Evolutionary conservation across 441 rosid genomes (phyloP).

Genomic region (Bocquillonia castaneifolia): DNA sequence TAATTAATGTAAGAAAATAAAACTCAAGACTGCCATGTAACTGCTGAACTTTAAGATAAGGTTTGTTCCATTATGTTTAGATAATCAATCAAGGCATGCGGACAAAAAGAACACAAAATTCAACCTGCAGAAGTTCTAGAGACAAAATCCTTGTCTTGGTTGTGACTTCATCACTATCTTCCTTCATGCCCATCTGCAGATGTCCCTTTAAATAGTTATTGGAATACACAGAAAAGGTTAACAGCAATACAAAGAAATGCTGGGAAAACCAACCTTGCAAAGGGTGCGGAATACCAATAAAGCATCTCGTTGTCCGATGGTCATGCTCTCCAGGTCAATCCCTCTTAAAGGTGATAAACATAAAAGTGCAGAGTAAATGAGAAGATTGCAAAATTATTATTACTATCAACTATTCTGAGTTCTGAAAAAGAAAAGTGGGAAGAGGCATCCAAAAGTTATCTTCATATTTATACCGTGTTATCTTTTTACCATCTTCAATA

Average conservation of each 20-base stretch:
- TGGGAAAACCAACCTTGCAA: constrained; percentile 75
- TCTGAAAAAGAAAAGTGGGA: constrained; percentile 18
- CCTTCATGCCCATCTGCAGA: constrained; percentile 98
- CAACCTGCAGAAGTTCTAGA: constrained; percentile 98
- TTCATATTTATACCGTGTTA: constrained; percentile 57
- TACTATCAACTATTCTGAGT: neutral
- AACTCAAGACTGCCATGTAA: neutral
- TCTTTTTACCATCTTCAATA: constrained; percentile 94
- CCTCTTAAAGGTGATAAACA: constrained; percentile 48
- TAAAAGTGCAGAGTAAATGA: constrained; percentile 17
- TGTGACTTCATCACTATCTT: constrained; percentile 93
- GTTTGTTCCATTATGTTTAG: constrained; percentile 5
- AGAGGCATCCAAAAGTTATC: constrained; percentile 15
- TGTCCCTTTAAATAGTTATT: constrained; percentile 19
- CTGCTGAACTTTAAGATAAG: constrained; percentile 3
- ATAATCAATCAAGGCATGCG: constrained; percentile 21
- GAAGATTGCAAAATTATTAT: constrained; percentile 14
- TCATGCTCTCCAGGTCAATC: constrained; percentile 92
- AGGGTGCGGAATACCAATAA: constrained; percentile 93
- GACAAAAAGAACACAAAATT: constrained; percentile 17
- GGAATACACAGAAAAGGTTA: constrained; percentile 23
- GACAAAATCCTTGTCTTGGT: constrained; percentile 87
- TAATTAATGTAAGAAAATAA: neutral
- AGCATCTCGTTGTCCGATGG: constrained; percentile 92
- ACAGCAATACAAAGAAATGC: constrained; percentile 19